phyloP scores from a whole-genome alignment of 1,139 yeast species.

The Debaryomyces sp. region DNA sequence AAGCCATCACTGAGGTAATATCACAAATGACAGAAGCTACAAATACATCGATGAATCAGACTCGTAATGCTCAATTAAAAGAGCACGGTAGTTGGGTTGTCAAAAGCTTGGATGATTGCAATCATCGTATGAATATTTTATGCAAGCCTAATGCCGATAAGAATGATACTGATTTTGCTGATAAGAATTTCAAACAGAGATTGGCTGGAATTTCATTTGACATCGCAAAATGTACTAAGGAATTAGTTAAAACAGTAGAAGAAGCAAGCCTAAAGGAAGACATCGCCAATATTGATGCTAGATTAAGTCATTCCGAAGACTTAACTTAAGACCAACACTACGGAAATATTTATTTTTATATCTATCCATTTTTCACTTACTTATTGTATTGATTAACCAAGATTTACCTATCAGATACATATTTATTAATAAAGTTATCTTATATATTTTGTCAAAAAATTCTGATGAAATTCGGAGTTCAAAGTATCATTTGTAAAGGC shows the following conservation, averaged over 20 bases:
- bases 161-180: constrained; percentile 71
- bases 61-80: constrained; percentile 77
- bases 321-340: constrained; percentile 24
- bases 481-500: constrained; percentile 64
- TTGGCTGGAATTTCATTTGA: constrained; percentile 96
- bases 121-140: constrained; percentile 71
- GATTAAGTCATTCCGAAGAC: constrained; percentile 42
- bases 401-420: neutral
- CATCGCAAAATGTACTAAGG: constrained; percentile 94
- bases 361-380: neutral
- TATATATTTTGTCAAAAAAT: constrained; percentile 69
- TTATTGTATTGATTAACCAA: neutral
- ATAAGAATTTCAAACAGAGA: constrained; percentile 87
- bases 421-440: constrained; percentile 27
- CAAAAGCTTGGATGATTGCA: constrained; percentile 81
- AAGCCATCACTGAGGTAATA: constrained; percentile 74
- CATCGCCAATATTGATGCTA: constrained; percentile 55
- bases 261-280: constrained; percentile 89
- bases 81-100: constrained; percentile 94
- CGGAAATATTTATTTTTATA: constrained; percentile 6
- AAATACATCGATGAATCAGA: constrained; percentile 84
- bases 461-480: constrained; percentile 69
- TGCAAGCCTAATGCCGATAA: constrained; percentile 52
- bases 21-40: constrained; percentile 91
- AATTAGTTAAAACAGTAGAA: constrained; percentile 91